These are phyloP conservation scores for Fusarium penzigii DNA, from an alignment of 2,329 filamentous ascomycete species.

Conservation along the genomic window DNA sequence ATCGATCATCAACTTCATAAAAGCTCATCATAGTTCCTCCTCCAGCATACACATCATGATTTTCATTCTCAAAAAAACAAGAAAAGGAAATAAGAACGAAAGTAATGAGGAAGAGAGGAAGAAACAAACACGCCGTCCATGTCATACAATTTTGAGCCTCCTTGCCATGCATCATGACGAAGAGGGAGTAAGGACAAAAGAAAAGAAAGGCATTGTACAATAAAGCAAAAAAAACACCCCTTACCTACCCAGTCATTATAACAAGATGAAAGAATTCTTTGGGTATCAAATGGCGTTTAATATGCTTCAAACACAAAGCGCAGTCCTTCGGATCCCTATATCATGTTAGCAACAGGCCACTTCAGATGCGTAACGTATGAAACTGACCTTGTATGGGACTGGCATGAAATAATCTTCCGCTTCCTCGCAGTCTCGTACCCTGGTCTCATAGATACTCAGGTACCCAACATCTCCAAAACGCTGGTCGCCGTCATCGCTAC, in stretches of 20 bases:
- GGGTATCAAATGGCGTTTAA: conserved; percentile 5
- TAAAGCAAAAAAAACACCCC: conserved; percentile 10
- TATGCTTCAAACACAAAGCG: conserved; percentile 36
- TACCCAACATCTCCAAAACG: conserved; percentile 36
- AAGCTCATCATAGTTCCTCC: no score
- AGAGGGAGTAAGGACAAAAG: no score
- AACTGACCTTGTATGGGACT: conserved; percentile 38
- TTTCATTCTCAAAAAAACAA: no score
- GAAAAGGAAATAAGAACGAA: no score
- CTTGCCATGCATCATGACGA: no score
- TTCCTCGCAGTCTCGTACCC: conserved; percentile 36
- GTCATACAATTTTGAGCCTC: no score
- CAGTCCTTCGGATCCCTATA: conserved; percentile 35
- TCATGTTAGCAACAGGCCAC: conserved; percentile 6
- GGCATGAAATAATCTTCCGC: conserved; percentile 42
- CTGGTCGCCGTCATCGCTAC: conserved; percentile 33
- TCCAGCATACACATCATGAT: no score
- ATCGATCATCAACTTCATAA: no score
- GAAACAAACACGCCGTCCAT: no score
- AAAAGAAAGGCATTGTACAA: no score
- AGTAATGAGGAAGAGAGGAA: no score
- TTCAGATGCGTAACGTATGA: background rate
- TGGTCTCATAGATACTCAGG: conserved; percentile 38
- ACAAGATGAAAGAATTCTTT: background rate
- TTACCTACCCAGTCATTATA: conserved; percentile 10